These are phyloP conservation scores for Wickerhamomyces kurtzmanii DNA, from an alignment of 805 yeast species.

Conservation along the genomic window DNA sequence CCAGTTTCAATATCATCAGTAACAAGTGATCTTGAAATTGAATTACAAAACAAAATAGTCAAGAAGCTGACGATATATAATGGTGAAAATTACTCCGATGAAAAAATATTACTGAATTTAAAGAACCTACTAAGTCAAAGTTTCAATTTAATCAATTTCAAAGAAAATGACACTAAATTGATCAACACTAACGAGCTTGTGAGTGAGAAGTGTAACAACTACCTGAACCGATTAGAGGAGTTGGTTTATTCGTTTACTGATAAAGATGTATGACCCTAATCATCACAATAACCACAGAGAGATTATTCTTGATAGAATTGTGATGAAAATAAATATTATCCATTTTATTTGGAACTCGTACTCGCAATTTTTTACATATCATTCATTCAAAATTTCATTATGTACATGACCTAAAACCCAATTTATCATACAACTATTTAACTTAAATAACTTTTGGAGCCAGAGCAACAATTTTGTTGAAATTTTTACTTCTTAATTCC, in stretches of 20 bases:
- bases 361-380: slow-evolving; percentile 1
- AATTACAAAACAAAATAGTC: slow-evolving; percentile 8
- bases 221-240: slow-evolving; percentile 5
- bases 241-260: slow-evolving; percentile 9
- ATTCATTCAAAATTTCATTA: background rate
- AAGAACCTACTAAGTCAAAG: slow-evolving; percentile 8
- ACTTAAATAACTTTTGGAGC: slow-evolving; percentile 75
- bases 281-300: background rate
- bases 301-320: background rate
- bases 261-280: background rate
- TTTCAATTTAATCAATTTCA: slow-evolving; percentile 8
- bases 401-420: background rate
- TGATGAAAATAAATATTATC: background rate
- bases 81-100: slow-evolving; percentile 6
- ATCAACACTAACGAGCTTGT: slow-evolving; percentile 5
- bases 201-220: slow-evolving; percentile 3
- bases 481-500: slow-evolving; percentile 77
- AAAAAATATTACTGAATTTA: slow-evolving; percentile 10
- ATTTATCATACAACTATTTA: background rate
- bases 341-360: slow-evolving; percentile 2
- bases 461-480: slow-evolving; percentile 76
- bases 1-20: slow-evolving; percentile 11
- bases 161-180: slow-evolving; percentile 5
- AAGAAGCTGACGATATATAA: slow-evolving; percentile 3
- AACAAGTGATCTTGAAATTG: slow-evolving; percentile 11